Percentiles rank a stretch among this genome's conserved stretches.
phyloP scores from a whole-genome alignment of 257 asterid genomes.

The Parsonsia alboflavescens region DNA sequence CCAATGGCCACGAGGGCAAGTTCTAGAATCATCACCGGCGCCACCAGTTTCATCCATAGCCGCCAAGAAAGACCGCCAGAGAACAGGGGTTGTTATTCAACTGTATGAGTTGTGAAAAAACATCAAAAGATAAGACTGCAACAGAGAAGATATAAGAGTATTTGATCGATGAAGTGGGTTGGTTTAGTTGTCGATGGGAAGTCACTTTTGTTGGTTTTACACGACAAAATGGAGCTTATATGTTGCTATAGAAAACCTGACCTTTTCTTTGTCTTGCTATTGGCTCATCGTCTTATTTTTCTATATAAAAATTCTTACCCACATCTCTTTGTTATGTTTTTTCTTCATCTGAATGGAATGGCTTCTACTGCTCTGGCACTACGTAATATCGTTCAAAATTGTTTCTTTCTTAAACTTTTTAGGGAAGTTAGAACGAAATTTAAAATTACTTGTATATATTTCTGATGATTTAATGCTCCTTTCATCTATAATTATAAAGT shows the following conservation, averaged over 20 bases:
- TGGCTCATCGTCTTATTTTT: slow-evolving; percentile 24
- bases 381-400: slow-evolving; percentile 2
- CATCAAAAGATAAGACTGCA: slow-evolving; percentile 15
- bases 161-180: slow-evolving; percentile 25
- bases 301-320: background rate
- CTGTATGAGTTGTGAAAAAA: background rate
- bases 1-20: slow-evolving; percentile 92
- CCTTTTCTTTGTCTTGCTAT: slow-evolving; percentile 25
- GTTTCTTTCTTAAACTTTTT: background rate
- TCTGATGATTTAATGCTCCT: too few species aligned
- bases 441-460: too few species aligned
- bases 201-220: slow-evolving; percentile 53
- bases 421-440: background rate
- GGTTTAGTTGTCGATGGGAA: slow-evolving; percentile 31
- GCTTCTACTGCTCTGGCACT: background rate
- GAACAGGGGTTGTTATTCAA: background rate
- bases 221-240: slow-evolving; percentile 49
- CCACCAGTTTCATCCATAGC: slow-evolving; percentile 47
- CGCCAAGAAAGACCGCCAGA: slow-evolving; percentile 8
- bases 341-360: background rate
- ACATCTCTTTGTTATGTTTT: background rate
- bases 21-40: slow-evolving; percentile 43
- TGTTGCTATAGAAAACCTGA: slow-evolving; percentile 15
- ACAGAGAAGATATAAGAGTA: background rate
- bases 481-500: too few species aligned